phyloP scores from a whole-genome alignment of 768 basidiomycete genomes.

The Favolaschia claudopus region DNA sequence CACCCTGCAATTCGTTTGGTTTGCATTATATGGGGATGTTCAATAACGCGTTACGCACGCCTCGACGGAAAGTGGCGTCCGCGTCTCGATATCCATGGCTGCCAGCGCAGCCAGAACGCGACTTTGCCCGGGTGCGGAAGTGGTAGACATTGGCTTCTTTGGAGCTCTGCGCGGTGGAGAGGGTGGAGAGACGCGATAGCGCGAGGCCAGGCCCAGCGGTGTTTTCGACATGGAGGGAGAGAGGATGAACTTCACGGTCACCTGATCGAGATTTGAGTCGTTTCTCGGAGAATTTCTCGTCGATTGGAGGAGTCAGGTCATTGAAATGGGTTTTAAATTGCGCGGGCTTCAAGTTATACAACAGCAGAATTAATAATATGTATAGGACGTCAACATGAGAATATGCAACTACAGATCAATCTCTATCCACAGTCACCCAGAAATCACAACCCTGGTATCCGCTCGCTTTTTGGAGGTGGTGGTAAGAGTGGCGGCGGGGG shows the following conservation, averaged over 20 bases:
- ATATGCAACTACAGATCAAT: too few relatives aligned
- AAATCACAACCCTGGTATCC: slow-evolving; percentile 16
- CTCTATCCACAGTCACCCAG: too few relatives aligned
- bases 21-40: too few relatives aligned
- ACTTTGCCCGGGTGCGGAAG: background rate
- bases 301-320: too few relatives aligned
- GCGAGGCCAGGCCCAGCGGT: background rate
- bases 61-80: background rate
- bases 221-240: slow-evolving; percentile 1
- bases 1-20: too few relatives aligned
- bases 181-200: background rate
- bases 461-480: slow-evolving; percentile 19
- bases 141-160: slow-evolving; percentile 5
- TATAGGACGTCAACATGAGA: too few relatives aligned
- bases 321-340: too few relatives aligned
- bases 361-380: too few relatives aligned
- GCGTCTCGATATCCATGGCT: background rate
- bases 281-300: too few relatives aligned
- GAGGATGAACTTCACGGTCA: background rate
- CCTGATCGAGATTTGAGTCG: too few relatives aligned
- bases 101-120: slow-evolving; percentile 14
- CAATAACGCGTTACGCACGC: too few relatives aligned
- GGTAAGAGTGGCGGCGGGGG: slow-evolving; percentile 21
- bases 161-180: slow-evolving; percentile 3
- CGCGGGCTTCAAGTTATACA: too few relatives aligned